phyloP scores from a whole-genome alignment of 2,329 filamentous ascomycete genomes.

The Xylariaceae sp. region DNA sequence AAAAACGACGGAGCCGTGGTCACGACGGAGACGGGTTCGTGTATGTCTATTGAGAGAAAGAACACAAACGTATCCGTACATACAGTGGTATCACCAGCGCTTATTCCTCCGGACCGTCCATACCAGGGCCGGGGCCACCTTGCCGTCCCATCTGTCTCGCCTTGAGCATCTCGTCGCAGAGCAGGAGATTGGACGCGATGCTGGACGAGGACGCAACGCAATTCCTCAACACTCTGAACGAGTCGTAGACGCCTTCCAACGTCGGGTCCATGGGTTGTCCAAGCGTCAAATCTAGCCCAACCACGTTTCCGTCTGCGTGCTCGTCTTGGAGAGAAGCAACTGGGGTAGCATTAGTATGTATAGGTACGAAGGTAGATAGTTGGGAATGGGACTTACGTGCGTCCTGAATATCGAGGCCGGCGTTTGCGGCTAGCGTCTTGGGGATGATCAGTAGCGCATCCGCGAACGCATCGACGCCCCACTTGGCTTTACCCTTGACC shows the following conservation, averaged over 20 bases:
- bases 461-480: constrained; percentile 90
- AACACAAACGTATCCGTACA: neutral
- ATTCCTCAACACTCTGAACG: constrained; percentile 92
- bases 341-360: constrained; percentile 39
- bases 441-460: constrained; percentile 94
- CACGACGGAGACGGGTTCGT: neutral
- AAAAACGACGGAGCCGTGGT: too few relatives aligned
- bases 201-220: constrained; percentile 91
- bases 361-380: neutral
- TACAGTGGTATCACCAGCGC: neutral
- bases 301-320: constrained; percentile 77
- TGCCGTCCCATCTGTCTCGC: constrained; percentile 87
- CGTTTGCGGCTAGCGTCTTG: constrained; percentile 95
- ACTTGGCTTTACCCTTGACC: constrained; percentile 98
- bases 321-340: constrained; percentile 89
- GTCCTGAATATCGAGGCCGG: constrained; percentile 96
- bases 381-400: constrained; percentile 64
- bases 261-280: constrained; percentile 95
- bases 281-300: constrained; percentile 82
- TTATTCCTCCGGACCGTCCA: constrained; percentile 58
- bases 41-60: neutral
- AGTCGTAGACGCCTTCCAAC: constrained; percentile 91
- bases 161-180: constrained; percentile 97
- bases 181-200: constrained; percentile 90
- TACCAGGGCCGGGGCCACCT: constrained; percentile 64